Evolutionary conservation across 1,284 basidiomycete genomes (phyloP), one percentile per base, ranked within the genome.

Genomic region (Cryptococcus maquisensis): DNA sequence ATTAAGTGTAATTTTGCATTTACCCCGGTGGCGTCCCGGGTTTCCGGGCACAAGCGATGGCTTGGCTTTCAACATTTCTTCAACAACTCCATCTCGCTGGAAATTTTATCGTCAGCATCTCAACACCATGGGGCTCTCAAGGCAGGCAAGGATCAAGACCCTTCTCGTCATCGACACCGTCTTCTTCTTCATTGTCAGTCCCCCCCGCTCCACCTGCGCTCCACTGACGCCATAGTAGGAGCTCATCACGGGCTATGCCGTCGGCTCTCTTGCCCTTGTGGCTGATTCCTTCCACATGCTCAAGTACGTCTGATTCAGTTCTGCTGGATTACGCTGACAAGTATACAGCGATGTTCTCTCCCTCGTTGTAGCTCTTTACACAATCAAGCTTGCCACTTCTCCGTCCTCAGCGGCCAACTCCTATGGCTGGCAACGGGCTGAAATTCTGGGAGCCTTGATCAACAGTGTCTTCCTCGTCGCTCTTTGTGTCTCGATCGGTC

Each of bases 231-330:
- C n/a, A n/a, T n/a, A 12, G 3, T 47, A 72, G 68, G 70, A 72
- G 58, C 56, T 74, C 26, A 71, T 73, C 47, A 56, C 73, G 86
- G 93, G 94, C 44, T 95, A 95, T 84, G 84, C 88, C 15, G 90
- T 96, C 55, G 92, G 92, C 38, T 96, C 93, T 0, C 84, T 97
- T 1, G 94, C 94, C 3, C 85, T 98, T 54, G 86, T 98, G 37
- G 95, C 96, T 20, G 95, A 98, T 78, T 90, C 87, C 61, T 98
- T 98, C 78, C 95, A 98, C 79, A 98, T 98, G 94, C 85, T 94
- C 77, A 93, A 92, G 90, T 94, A 63, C 59, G 83, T 74, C 16
- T 43, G 9, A 23, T 21, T 36, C 10, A 20, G 10, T 23, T 20
- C 41, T 16, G 39, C 18, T 21, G 7, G 10, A 39, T 7, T 28